These are phyloP conservation scores for Colletotrichum chrysophilum DNA, from an alignment of 2,329 filamentous ascomycete genomes.

Conservation along the genomic window DNA sequence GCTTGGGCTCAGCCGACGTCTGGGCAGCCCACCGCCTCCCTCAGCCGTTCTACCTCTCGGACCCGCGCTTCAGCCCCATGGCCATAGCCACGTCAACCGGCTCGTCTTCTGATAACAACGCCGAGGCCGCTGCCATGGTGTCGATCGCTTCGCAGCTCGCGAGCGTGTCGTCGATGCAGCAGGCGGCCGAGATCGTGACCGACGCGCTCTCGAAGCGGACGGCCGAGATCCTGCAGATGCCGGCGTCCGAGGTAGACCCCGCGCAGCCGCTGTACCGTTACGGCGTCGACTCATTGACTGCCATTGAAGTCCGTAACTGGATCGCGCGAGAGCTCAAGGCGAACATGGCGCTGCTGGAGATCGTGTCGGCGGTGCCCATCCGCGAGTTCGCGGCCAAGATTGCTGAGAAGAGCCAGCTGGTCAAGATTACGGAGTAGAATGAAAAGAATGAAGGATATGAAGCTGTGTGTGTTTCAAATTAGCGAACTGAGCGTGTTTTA, in stretches of 20 bases:
- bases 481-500: not conserved
- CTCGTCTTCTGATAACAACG: not conserved
- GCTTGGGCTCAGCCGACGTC: conserved; percentile 54
- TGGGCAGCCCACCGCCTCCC: conserved; percentile 38
- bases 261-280: conserved; percentile 22
- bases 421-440: not conserved
- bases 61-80: conserved; percentile 58
- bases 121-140: not conserved
- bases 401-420: conserved; percentile 31
- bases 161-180: conserved; percentile 32
- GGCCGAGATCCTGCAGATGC: not conserved
- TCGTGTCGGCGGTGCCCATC: conserved; percentile 47
- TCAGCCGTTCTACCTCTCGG: conserved; percentile 53
- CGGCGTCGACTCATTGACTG: conserved; percentile 27
- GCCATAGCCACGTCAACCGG: conserved; percentile 44
- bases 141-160: conserved; percentile 34
- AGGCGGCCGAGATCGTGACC: conserved; percentile 36
- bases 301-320: conserved; percentile 25
- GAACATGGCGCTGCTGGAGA: conserved; percentile 53
- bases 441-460: not conserved
- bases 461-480: not conserved
- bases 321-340: conserved; percentile 49
- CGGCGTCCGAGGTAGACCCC: conserved; percentile 22
- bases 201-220: conserved; percentile 31
- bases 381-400: conserved; percentile 40